Base-by-base conservation (phyloP, 2,329 filamentous ascomycete species). In the Lasiodiplodia theobromae region DNA sequence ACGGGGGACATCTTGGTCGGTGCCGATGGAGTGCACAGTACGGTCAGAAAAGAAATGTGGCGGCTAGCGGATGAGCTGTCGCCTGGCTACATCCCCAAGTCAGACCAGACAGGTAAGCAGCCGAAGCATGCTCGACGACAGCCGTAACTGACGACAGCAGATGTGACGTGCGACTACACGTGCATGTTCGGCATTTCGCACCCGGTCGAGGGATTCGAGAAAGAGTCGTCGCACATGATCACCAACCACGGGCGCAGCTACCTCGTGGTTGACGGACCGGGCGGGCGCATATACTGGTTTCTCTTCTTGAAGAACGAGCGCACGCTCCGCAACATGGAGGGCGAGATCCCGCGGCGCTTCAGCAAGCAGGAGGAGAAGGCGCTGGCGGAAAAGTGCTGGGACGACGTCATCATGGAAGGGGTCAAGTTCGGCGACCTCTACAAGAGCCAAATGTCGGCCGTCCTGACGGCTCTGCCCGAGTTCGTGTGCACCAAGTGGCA, bases 401-500 rank as follows among this genome's bases (percentile, higher is more conserved):
- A 76, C 38, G 69, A 75, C 21, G 72, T 73, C 6, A 47, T 82
- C 14, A 72, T 72, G 2, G 74, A 74, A 2, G 73, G 68, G 0
- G 8, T 79, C 10, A 75, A 69, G 1, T 80, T 83, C 66, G 72
- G 72, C 0, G 75, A 82, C 12, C 40, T 83, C 75, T 51, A 65
- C 66, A 4, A 66, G 74, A 34, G n/a, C 12, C 73, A 47, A 54
- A 69, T 38, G 7, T 71, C 67, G 6, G 73, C 58, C 38, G 74
- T 68, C 44, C 70, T 77, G 28, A 71, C 78, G 6, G 70, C 72
- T 60, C 53, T 81, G 11, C 75, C 80, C 56, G 80, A 82, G 69
- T 78, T 78, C 40, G 75, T 81, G 0, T 76, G 81, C n/a, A 70
- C 77, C 11, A 74, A 76, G 44, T 83, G 82, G 78, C 75, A 80